Conservation (phyloP, 2,329 filamentous ascomycete genomes). For the Penicillium brevicompactum region DNA sequence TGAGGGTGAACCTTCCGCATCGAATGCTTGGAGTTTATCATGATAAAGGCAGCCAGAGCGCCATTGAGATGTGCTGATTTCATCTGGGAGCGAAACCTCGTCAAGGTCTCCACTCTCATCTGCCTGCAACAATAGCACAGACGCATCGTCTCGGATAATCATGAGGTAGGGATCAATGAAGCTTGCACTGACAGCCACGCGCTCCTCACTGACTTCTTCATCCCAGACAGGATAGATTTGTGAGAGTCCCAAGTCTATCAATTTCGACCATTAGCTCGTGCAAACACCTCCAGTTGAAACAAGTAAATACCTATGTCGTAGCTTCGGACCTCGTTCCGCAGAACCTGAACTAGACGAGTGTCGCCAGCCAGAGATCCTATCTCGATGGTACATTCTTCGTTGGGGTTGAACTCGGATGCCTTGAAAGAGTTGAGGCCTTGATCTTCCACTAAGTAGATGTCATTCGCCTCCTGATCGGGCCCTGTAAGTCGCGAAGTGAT, state of each 20-base stretch:
- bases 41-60: constrained; percentile 79
- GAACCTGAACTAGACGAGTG: constrained; percentile 81
- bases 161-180: constrained; percentile 86
- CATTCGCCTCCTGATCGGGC: constrained; percentile 71
- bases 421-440: constrained; percentile 73
- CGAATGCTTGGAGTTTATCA: constrained; percentile 63
- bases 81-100: constrained; percentile 69
- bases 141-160: constrained; percentile 80
- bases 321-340: constrained; percentile 82
- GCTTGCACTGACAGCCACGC: constrained; percentile 75
- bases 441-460: constrained; percentile 74
- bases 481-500: constrained; percentile 73
- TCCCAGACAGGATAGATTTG: constrained; percentile 94
- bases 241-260: constrained; percentile 75
- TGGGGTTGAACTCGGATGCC: constrained; percentile 88
- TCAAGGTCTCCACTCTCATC: constrained; percentile 83
- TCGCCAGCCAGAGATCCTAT: constrained; percentile 80
- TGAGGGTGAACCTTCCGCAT: constrained; percentile 29
- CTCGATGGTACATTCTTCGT: constrained; percentile 82
- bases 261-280: neutral
- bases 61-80: constrained; percentile 69
- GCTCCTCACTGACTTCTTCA: constrained; percentile 78
- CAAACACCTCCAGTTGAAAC: neutral
- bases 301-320: constrained; percentile 75
- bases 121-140: constrained; percentile 75